Conservation (phyloP, 2,329 filamentous ascomycete species). For the Bipolaris sorokiniana region DNA sequence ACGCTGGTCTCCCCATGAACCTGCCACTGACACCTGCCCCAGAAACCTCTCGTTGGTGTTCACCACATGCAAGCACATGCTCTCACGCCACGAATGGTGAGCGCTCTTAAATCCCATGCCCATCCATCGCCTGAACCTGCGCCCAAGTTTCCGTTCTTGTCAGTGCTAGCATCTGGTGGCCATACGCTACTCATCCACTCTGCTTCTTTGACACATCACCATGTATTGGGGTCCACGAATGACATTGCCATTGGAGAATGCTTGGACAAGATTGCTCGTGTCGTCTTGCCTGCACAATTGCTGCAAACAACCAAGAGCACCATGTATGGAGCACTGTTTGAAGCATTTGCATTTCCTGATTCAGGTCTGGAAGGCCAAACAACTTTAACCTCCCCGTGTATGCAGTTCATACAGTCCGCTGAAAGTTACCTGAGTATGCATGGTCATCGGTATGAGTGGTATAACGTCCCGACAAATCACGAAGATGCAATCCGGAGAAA, state of each 20-base stretch:
- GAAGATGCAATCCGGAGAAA: constrained; percentile 62
- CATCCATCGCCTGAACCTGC: constrained; percentile 8
- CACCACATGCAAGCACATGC: constrained; percentile 99
- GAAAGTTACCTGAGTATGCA: constrained; percentile 25
- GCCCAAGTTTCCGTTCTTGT: constrained; percentile 82
- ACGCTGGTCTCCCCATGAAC: background rate
- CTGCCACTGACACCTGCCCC: constrained; percentile 5
- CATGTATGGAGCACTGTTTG: constrained; percentile 82
- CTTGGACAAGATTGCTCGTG: constrained; percentile 84
- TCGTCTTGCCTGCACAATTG: constrained; percentile 69
- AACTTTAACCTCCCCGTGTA: background rate
- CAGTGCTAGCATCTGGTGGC: constrained; percentile 87
- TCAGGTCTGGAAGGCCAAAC: constrained; percentile 4
- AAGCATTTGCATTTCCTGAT: constrained; percentile 75
- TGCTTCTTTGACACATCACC: constrained; percentile 69
- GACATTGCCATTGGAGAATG: constrained; percentile 90
- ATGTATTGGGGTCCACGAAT: constrained; percentile 72
- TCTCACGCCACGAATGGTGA: constrained; percentile 79
- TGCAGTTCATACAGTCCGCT: constrained; percentile 21
- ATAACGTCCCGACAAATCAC: constrained; percentile 64
- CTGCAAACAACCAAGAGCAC: constrained; percentile 64
- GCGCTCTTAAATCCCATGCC: constrained; percentile 58
- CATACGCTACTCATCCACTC: constrained; percentile 88
- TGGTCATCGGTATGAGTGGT: constrained; percentile 52
- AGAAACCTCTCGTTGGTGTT: constrained; percentile 79